Conservation (phyloP, 352 stramenopile species). For the Globisporangium okanoganense region DNA sequence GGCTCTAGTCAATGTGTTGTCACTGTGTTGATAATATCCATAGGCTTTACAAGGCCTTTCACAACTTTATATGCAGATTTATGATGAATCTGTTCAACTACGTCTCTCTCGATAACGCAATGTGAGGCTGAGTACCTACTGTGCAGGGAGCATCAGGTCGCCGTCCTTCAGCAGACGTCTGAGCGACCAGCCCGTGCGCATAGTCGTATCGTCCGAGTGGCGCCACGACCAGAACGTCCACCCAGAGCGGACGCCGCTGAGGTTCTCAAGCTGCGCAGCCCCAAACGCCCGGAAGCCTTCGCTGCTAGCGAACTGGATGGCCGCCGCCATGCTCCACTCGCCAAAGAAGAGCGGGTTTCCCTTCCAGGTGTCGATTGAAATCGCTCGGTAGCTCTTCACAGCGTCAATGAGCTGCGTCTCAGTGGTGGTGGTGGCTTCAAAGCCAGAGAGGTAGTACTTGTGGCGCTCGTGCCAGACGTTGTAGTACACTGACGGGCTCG, state of each 20-base stretch:
- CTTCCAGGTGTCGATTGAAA: conserved; percentile 12
- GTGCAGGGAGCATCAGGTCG: conserved; percentile 13
- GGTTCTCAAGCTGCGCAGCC: conserved; percentile 26
- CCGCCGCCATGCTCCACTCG: conserved; percentile 46
- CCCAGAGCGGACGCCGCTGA: conserved; percentile 19
- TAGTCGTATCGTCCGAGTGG: conserved; percentile 31
- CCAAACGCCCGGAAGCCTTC: conserved; percentile 30
- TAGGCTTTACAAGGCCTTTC: too few species aligned
- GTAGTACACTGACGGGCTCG: conserved; percentile 18
- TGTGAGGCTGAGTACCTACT: too few species aligned
- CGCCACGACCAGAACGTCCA: conserved; percentile 55
- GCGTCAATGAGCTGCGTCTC: conserved; percentile 20
- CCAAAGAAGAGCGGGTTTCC: conserved; percentile 45
- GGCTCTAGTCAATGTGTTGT: too few species aligned
- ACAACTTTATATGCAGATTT: too few species aligned
- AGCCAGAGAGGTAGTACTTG: conserved; percentile 52
- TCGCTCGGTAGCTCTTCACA: conserved; percentile 21
- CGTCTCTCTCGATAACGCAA: too few species aligned
- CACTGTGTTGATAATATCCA: too few species aligned
- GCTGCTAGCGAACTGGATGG: conserved; percentile 21
- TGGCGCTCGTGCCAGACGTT: conserved; percentile 67
- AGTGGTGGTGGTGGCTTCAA: conserved; percentile 18
- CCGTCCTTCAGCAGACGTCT: conserved; percentile 23
- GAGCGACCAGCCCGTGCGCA: conserved; percentile 39
- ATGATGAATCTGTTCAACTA: too few species aligned